Percentiles rank a stretch among this genome's conserved stretches.
Conservation (phyloP, 805 yeast genomes). For the Wickerhamomyces canadensis region DNA sequence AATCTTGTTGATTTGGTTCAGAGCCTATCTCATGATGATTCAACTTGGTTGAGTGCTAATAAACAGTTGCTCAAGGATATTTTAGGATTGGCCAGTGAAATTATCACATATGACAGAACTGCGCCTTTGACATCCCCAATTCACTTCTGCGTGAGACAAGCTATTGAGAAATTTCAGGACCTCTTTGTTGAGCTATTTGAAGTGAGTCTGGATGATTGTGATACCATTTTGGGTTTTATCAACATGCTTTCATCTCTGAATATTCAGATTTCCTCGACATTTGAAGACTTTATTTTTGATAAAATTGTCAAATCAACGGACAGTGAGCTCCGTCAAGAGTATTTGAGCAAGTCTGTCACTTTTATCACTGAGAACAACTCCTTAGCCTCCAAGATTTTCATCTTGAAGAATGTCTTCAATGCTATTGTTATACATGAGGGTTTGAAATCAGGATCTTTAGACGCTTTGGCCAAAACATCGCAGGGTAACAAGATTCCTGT, state of each 20-base stretch:
- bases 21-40: constrained; percentile 44
- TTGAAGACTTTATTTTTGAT: constrained; percentile 55
- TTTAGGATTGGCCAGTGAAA: constrained; percentile 37
- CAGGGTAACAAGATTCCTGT: constrained; percentile 28
- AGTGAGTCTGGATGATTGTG: constrained; percentile 30
- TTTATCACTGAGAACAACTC: constrained; percentile 42
- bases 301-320: constrained; percentile 49
- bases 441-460: constrained; percentile 40
- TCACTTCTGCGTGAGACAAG: constrained; percentile 68
- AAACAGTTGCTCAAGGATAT: constrained; percentile 38
- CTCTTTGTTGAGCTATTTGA: constrained; percentile 36
- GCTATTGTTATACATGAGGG: constrained; percentile 63
- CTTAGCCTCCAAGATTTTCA: constrained; percentile 51
- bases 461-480: constrained; percentile 35
- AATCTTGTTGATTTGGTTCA: constrained; percentile 64
- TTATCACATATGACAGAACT: constrained; percentile 35
- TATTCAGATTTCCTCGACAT: constrained; percentile 37
- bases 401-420: constrained; percentile 58
- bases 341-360: constrained; percentile 46
- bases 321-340: constrained; percentile 39
- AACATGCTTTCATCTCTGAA: constrained; percentile 40
- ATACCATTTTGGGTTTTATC: constrained; percentile 35
- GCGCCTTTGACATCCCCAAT: constrained; percentile 49
- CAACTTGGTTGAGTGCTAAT: constrained; percentile 55
- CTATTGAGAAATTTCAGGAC: constrained; percentile 55